These are phyloP conservation scores for Globisporangium canariense DNA, from an alignment of 352 stramenopile species.

Conservation along the genomic window DNA sequence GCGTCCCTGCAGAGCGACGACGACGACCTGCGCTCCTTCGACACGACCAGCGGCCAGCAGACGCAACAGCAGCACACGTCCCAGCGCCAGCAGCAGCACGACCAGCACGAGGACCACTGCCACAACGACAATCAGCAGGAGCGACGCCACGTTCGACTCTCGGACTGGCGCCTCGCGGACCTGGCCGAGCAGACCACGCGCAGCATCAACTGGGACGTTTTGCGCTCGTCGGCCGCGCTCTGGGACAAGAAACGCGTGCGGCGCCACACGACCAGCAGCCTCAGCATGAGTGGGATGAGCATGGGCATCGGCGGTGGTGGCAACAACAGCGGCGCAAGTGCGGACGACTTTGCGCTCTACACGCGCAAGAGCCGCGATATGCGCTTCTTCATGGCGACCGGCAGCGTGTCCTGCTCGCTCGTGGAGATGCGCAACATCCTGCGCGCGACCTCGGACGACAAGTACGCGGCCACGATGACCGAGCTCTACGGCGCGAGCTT, in stretches of 20 bases:
- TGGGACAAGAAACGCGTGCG: conserved; percentile 19
- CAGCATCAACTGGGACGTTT: conserved; percentile 28
- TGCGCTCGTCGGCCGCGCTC: conserved; percentile 21
- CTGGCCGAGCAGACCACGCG: conserved; percentile 25
- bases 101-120: too few species aligned
- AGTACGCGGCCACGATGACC: conserved; percentile 37
- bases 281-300: neutral
- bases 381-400: conserved; percentile 28
- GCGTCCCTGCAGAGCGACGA: conserved; percentile 1
- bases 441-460: conserved; percentile 26
- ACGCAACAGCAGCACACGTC: neutral
- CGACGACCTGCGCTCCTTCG: conserved; percentile 2
- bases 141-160: conserved; percentile 43
- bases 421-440: conserved; percentile 38
- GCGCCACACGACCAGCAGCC: neutral
- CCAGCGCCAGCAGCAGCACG: neutral
- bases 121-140: neutral
- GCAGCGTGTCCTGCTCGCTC: conserved; percentile 34
- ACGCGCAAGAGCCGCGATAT: conserved; percentile 24
- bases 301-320: too few species aligned
- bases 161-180: conserved; percentile 38
- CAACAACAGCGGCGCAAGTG: neutral
- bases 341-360: conserved; percentile 21
- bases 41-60: neutral
- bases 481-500: conserved; percentile 42